phyloP scores from a whole-genome alignment of 2,329 filamentous ascomycete genomes.

The Ophiocordyceps polyrhachis-furcata region DNA sequence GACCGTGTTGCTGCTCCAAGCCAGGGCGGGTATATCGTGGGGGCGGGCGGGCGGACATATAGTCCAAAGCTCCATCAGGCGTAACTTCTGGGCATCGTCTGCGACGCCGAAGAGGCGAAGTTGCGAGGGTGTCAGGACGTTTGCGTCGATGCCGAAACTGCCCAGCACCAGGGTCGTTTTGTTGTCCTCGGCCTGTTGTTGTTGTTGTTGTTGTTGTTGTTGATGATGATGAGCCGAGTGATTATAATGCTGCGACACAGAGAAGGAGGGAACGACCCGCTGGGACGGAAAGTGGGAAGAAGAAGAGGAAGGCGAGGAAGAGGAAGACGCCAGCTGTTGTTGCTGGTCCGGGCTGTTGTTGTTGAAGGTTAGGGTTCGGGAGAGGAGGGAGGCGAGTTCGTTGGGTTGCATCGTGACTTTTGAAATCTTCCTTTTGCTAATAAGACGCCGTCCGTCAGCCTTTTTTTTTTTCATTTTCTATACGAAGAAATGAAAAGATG shows the following conservation, averaged over 20 bases:
- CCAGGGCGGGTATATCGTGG: constrained; percentile 32
- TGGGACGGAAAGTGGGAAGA: constrained; percentile 9
- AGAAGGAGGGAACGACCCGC: constrained; percentile 45
- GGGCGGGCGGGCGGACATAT: constrained; percentile 52
- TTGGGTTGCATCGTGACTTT: constrained; percentile 20
- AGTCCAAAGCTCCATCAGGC: constrained; percentile 70
- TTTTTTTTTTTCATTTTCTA: too few species aligned
- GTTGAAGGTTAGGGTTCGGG: constrained; percentile 54
- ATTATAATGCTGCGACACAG: constrained; percentile 65
- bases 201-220: constrained; percentile 5
- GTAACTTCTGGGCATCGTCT: constrained; percentile 49
- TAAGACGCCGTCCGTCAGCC: too few species aligned
- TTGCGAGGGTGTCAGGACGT: constrained; percentile 53
- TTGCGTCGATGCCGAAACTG: constrained; percentile 51
- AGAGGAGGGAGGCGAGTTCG: constrained; percentile 65
- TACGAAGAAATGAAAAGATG: too few species aligned
- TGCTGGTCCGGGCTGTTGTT: constrained; percentile 5
- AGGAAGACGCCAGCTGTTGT: constrained; percentile 4
- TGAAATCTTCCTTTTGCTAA: too few species aligned
- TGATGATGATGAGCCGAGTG: constrained; percentile 43
- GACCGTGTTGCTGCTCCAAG: constrained; percentile 32
- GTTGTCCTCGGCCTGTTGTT: constrained; percentile 19
- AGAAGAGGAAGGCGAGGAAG: constrained; percentile 4
- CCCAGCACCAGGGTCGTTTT: constrained; percentile 39
- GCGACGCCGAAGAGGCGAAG: constrained; percentile 62